Base-by-base conservation (phyloP, 164 flowering plant species). In the Vitis labrusca region DNA sequence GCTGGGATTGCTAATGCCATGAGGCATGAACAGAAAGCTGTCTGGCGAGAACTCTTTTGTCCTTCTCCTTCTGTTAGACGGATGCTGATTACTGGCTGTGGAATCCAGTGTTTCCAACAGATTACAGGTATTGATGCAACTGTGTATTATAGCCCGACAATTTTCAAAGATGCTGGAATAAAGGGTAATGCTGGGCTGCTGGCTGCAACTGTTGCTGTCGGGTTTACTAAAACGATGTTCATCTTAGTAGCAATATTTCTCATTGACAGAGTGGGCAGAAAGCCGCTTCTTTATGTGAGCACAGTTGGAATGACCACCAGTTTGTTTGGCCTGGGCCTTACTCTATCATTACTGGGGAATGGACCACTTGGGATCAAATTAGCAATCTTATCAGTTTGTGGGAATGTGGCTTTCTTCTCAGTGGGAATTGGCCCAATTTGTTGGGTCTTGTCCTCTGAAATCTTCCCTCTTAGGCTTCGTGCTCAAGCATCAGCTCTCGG, bases 401-500 rank as follows among this genome's bases (percentile, higher is more conserved):
- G 83, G 11, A 79, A 79, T 79, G 89, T 82, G 23, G 84, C 85
- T 14, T 86, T 84, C 70, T 85, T 85, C 59, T 82, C 85, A 3
- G 80, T 86, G 10, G 88, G 85, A 30, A 71, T 88, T 6, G 92
- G 92, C 8, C 91, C 94, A 0, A 66, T 88, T 50, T 79, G 82
- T 54, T 90, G 90, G 92, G 92, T 90, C 0, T 12, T 85, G 50
- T 68, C 86, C 62, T 86, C 89, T 2, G 91, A 88, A 69, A 85
- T 89, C 67, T 86, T 82, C 74, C 94, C 91, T 2, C 49, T 85
- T 9, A 80, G 81, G 58, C 78, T 86, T 12, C 71, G 88, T 50
- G 92, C 94, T 59, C 89, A 86, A 56, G 94, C 88, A 27, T 71
- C 86, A 0, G 85, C 84, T 10, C 71, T 90, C 1, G 94, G 92